Evolutionary conservation across 345 rosid genomes (phyloP), one percentile per base, ranked within the genome.

Genomic region (Noccaea bulbosa): DNA sequence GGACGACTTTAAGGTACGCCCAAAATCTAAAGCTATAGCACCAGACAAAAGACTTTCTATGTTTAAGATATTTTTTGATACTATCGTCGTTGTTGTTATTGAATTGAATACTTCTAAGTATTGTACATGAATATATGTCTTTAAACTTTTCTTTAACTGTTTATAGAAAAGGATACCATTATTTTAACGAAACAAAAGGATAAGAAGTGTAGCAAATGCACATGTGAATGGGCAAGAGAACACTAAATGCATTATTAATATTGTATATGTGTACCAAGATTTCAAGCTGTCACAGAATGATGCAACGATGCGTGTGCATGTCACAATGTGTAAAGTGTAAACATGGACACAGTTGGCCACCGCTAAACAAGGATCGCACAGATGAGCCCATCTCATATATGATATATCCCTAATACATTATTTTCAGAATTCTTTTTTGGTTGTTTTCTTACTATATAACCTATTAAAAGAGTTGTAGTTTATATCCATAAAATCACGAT

Each of bases 1-100:
- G 48, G 38, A 17, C 41, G 60, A 65, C 60, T 73, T 73, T 65
- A 65, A 48, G 33, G 59, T 73, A 30, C 27, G n/a, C 30, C 58
- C 48, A 73, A 56, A 40, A 65, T 65, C 65, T 56, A 73, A 56
- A 65, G 66, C 44, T 65, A 56, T 34, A 24, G 22, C 12, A 72
- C 49, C 49, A 64, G 41, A 72, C 58, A 64, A 64, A 64, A 38
- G 5, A 38, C 76, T 64, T 72, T 63, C 41, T 64, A 37, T 38
- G 30, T 43, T 16, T 8, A n/a, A 7, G 27, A 24, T 53, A 35
- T 53, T n/a, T 46, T 7, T 54, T 24, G 22, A 20, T 53, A 24
- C 10, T 30, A 27, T 44, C 56, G 7, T 54, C 43, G 22, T 63
- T 37, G 34, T 35, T 41, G 55, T 47, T 46, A 11, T 38, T 46